Evolutionary conservation across 345 rosid genomes (phyloP), one percentile per base, ranked within the genome.

Genomic region (Mallotus nudiflorus): DNA sequence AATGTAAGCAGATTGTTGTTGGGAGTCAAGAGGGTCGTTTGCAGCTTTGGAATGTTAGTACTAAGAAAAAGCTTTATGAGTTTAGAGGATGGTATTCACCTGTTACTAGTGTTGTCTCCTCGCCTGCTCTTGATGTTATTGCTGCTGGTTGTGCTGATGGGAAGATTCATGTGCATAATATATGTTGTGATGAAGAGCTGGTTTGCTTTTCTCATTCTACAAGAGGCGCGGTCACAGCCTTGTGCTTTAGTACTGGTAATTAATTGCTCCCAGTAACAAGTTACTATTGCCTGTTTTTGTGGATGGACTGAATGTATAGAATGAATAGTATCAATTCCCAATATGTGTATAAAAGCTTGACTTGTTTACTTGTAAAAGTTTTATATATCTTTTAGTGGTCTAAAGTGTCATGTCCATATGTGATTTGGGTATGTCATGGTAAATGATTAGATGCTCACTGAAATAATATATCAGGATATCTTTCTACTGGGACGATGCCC

Each of bases 141-240:
- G 97, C 93, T 0, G 83, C 90, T 78, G 99, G 99, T 54, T 95
- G 99, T 80, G 84, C 90, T 65, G 93, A 95, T 83, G 99, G 97
- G 65, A 89, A 77, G 81, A 87, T 95, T 82, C 99, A 90, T 60
- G 82, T 95, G 33, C 97, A 92, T 77, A 90, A 95, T 74, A 76
- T 95, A 15, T 89, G 84, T 39, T 76, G 73, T 78, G 97, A 92
- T 73, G 81, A 89, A 80, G 92, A 89, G 82, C 67, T 95, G 65
- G 87, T 90, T 49, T 77, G 90, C 5, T 95, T 89, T 83, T 73
- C 88, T 51, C 93, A 95, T 72, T 85, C 97, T 31, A 78, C 83
- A 3, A 87, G 97, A 70, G 99, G 97, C 56, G 84, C 97, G 37
- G 90, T 86, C 28, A 92, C 88, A 65, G 84, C 98, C 72, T 82